These are phyloP conservation scores for Lipomyces lipofer DNA, from an alignment of 805 yeast species.

Conservation along the genomic window DNA sequence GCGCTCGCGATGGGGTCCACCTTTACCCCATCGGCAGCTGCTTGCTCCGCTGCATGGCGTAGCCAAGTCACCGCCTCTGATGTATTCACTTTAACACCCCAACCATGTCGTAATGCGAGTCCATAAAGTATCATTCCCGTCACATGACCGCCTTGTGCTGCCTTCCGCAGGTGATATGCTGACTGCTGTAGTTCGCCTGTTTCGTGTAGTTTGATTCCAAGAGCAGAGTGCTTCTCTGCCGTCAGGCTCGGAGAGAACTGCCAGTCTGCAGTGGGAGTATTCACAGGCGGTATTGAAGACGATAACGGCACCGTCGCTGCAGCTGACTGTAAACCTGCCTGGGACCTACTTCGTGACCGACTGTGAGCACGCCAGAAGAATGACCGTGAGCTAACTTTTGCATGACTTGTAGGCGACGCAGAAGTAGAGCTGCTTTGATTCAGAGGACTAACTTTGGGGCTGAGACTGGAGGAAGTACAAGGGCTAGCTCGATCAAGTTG, in stretches of 20 bases:
- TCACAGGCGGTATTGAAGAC: neutral
- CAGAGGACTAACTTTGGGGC: no score
- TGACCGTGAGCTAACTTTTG: neutral
- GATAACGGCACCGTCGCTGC: neutral
- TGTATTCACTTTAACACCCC: slow-evolving; percentile 62
- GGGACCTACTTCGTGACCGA: neutral
- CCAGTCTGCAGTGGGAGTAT: neutral
- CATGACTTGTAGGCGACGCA: neutral
- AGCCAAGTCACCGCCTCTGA: slow-evolving; percentile 61
- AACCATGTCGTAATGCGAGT: slow-evolving; percentile 64
- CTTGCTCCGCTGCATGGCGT: slow-evolving; percentile 47
- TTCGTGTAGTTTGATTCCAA: slow-evolving; percentile 46
- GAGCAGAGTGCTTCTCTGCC: slow-evolving; percentile 21
- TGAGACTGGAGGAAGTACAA: no score
- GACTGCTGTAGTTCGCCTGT: slow-evolving; percentile 67
- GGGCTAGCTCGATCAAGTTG: no score
- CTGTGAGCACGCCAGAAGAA: neutral
- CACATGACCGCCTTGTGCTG: slow-evolving; percentile 60
- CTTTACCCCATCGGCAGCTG: slow-evolving; percentile 5
- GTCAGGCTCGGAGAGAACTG: slow-evolving; percentile 9
- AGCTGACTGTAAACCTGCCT: neutral
- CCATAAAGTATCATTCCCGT: slow-evolving; percentile 73
- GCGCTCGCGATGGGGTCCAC: no score
- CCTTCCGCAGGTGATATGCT: slow-evolving; percentile 63
- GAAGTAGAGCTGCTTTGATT: neutral